Conservation (phyloP, 345 rosid genomes). For the Hibiscus tridactylites region DNA sequence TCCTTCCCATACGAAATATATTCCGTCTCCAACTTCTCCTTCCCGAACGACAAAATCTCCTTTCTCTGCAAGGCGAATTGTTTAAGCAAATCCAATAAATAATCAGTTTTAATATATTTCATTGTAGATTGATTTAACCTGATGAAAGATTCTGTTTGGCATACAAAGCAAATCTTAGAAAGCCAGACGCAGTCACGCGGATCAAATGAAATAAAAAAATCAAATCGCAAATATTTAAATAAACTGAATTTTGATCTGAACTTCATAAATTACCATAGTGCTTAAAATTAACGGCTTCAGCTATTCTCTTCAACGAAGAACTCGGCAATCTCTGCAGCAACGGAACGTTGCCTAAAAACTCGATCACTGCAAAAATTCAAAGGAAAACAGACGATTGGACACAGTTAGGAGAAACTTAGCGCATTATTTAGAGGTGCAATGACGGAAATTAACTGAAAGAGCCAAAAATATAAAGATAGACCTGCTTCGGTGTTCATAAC, state of each 20-base stretch:
- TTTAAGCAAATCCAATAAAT: slow-evolving; percentile 3
- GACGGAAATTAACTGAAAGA: neutral
- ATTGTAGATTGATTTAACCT: neutral
- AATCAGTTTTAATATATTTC: neutral
- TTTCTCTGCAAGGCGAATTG: slow-evolving; percentile 33
- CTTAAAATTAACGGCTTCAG: slow-evolving; percentile 41
- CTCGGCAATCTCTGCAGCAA: slow-evolving; percentile 67
- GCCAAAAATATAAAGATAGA: neutral
- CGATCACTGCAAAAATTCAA: slow-evolving; percentile 41
- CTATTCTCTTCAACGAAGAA: slow-evolving; percentile 53
- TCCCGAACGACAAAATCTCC: slow-evolving; percentile 67
- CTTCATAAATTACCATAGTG: slow-evolving; percentile 36
- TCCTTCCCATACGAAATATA: slow-evolving; percentile 81
- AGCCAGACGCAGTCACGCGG: neutral
- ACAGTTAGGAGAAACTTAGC: neutral
- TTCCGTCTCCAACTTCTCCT: slow-evolving; percentile 73
- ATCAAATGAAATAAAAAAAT: neutral
- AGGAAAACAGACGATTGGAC: neutral
- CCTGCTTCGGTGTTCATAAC: slow-evolving; percentile 43
- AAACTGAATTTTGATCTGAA: neutral
- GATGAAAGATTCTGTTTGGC: neutral
- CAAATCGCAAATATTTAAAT: neutral
- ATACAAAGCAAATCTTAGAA: neutral
- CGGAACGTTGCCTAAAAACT: slow-evolving; percentile 65
- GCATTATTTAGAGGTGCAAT: neutral